Evolutionary conservation across 2,329 filamentous ascomycete genomes (phyloP), one percentile per base, ranked within the genome.

Genomic region (Fusarium austroafricanum): DNA sequence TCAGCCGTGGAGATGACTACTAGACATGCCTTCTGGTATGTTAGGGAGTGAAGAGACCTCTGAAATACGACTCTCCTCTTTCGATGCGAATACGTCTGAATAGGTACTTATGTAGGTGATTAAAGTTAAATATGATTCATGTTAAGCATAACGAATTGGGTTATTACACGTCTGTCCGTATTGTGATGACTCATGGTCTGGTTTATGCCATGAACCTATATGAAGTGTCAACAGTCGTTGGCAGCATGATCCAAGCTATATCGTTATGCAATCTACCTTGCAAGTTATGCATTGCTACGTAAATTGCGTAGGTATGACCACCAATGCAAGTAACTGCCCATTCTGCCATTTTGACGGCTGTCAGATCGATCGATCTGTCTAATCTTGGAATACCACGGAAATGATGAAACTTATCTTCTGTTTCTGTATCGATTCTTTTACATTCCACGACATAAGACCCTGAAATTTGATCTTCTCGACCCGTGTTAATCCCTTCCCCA

Each of bases 1-100:
- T 96, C 74, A 94, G 91, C 79, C 89, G 92, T 65, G 93, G 93
- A 69, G 92, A 96, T 54, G 93, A 96, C 77, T 96, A 93, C 78
- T 96, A 87, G 62, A 47, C 47, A 35, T 35, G 23, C 31, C 10
- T 39, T 38, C 10, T 33, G 12, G 45, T 44, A 37, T 42, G 42
- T 40, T 18, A 53, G 35, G 39, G 46, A 65, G 49, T 40, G 53
- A 73, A 70, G 71, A 65, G 70, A 64, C 68, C 38, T 75, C 72
- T 74, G 73, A 71, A 74, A 77, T 54, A 76, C 38, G 75, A 70
- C 58, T 66, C 56, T 74, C 61, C 55, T 65, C 63, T 71, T 71
- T 66, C 55, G 47, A 51, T 62, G 54, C 54, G 46, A 39, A 61
- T 56, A 67, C 33, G 47, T 47, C 29, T 65, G 31, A 31, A n/a